These are phyloP conservation scores for Mycena albidolilacea DNA, from an alignment of 768 basidiomycete genomes.

Conservation along the genomic window DNA sequence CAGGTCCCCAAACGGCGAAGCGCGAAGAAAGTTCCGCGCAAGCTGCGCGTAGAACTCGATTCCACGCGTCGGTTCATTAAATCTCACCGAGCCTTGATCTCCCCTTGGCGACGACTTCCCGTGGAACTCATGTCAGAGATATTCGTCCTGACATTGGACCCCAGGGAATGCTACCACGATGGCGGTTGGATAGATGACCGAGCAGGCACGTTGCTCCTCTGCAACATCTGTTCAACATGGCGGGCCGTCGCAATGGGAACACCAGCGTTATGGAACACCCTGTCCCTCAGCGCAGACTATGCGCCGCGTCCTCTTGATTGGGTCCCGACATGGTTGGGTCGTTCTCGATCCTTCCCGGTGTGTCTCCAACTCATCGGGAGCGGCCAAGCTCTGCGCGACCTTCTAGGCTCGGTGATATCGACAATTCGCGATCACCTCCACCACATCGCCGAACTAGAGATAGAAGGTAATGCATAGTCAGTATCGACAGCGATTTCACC, in stretches of 20 bases:
- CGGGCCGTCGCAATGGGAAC: slow-evolving; percentile 28
- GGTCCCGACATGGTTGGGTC: slow-evolving; percentile 32
- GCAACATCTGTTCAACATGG: slow-evolving; percentile 28
- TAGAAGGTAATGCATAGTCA: slow-evolving; percentile 11
- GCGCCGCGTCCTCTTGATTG: slow-evolving; percentile 6
- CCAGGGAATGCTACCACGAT: background rate
- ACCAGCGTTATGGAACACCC: slow-evolving; percentile 28
- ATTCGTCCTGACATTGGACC: slow-evolving; percentile 16
- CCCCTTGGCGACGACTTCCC: slow-evolving; percentile 29
- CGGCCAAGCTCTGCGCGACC: background rate
- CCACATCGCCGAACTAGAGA: slow-evolving; percentile 22
- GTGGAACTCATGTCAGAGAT: slow-evolving; percentile 28
- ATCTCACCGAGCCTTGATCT: slow-evolving; percentile 26
- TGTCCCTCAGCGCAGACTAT: background rate
- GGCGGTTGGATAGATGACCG: slow-evolving; percentile 27
- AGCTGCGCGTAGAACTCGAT: slow-evolving; percentile 26
- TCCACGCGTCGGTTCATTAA: slow-evolving; percentile 27
- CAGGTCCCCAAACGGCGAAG: slow-evolving; percentile 21
- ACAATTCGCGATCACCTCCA: slow-evolving; percentile 17
- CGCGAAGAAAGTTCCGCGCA: slow-evolving; percentile 19
- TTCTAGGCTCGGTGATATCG: slow-evolving; percentile 19
- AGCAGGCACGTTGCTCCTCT: slow-evolving; percentile 25
- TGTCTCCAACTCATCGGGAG: slow-evolving; percentile 29
- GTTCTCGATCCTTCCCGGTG: slow-evolving; percentile 30
- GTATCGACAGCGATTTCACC: background rate